A percentile compares a stretch with the other conserved stretches of the same genome.
Evolutionary conservation across 2,329 filamentous ascomycete species (phyloP).

Genomic region (Fusarium transvaalense): DNA sequence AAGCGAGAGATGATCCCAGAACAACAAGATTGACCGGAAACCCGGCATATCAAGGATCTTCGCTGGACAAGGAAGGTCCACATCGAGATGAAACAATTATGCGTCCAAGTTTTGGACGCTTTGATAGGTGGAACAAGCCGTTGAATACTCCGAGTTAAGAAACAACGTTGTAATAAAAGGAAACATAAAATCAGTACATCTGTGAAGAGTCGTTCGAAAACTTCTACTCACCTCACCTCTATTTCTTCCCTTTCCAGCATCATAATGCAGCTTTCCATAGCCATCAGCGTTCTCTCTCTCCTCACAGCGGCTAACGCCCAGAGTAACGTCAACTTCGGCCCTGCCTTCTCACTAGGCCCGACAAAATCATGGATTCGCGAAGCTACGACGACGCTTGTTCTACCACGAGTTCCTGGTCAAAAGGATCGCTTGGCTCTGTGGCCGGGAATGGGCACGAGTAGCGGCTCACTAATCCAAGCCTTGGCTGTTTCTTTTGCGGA

Average conservation of each 20-base stretch:
- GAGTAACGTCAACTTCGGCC: constrained; percentile 18
- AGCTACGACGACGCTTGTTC: constrained; percentile 28
- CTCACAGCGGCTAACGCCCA: constrained; percentile 1
- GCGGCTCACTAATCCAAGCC: constrained; percentile 32
- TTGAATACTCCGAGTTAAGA: background rate
- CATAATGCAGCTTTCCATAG: constrained; percentile 11
- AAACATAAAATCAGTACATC: background rate
- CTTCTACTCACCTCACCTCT: no score
- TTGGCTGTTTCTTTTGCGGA: constrained; percentile 34
- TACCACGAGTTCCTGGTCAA: constrained; percentile 26
- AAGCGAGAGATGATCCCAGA: background rate
- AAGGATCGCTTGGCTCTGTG: constrained; percentile 33
- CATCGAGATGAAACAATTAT: background rate
- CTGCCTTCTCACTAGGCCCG: constrained; percentile 32
- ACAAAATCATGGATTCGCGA: constrained; percentile 37
- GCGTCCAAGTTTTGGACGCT: background rate
- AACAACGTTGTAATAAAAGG: background rate
- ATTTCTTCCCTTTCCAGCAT: background rate
- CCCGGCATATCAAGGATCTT: background rate
- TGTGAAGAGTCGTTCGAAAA: no score
- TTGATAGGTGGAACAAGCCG: constrained; percentile 1
- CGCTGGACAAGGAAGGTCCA: background rate
- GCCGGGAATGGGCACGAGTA: constrained; percentile 36
- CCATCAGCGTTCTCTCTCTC: constrained; percentile 13
- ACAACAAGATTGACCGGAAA: background rate